Percentiles rank a stretch among this genome's conserved stretches.
phyloP scores from a whole-genome alignment of 257 asterid species.

The Verbascum thapsus region DNA sequence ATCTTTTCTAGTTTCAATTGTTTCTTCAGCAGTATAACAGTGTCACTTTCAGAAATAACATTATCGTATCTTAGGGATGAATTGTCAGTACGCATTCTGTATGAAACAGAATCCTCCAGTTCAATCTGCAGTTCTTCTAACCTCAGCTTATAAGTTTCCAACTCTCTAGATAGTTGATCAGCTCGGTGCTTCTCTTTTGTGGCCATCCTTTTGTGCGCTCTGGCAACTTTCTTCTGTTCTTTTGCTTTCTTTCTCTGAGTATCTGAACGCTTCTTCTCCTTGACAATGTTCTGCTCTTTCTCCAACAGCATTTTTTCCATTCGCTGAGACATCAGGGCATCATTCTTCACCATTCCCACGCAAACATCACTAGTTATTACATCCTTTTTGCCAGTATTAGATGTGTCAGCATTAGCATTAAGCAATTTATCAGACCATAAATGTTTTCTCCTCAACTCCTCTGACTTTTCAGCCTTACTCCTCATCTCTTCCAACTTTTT shows the following conservation, averaged over 20 bases:
- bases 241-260: conserved; percentile 60
- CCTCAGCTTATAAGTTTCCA: conserved; percentile 56
- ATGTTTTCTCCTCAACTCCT: conserved; percentile 42
- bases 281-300: conserved; percentile 40
- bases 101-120: conserved; percentile 48
- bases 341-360: conserved; percentile 34
- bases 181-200: conserved; percentile 57
- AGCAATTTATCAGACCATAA: conserved; percentile 39
- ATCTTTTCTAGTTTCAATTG: conserved; percentile 70
- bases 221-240: conserved; percentile 56
- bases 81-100: conserved; percentile 32
- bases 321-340: conserved; percentile 30
- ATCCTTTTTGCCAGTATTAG: conserved; percentile 28
- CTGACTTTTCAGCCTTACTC: conserved; percentile 43
- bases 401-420: conserved; percentile 29
- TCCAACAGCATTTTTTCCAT: conserved; percentile 44
- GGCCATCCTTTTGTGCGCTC: conserved; percentile 51
- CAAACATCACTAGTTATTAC: conserved; percentile 30
- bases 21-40: conserved; percentile 53
- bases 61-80: conserved; percentile 34
- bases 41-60: conserved; percentile 45
- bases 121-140: conserved; percentile 53
- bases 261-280: conserved; percentile 50
- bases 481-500: conserved; percentile 56
- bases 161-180: conserved; percentile 51